Evolutionary conservation across 2,329 filamentous ascomycete genomes (phyloP).

Genomic region (Coniochaeta prunicola): DNA sequence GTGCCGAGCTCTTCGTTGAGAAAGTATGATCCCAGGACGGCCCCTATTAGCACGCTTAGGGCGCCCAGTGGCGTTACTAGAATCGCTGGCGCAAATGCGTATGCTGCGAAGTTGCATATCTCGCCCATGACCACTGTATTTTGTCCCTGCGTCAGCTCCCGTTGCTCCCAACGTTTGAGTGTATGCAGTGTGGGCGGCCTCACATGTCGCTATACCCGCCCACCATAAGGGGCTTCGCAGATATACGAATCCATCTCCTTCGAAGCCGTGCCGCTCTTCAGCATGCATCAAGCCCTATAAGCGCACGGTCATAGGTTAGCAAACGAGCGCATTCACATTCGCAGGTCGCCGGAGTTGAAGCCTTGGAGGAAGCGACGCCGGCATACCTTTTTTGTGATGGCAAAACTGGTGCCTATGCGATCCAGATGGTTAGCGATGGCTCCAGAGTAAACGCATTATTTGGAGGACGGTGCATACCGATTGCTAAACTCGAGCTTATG

Average conservation of each 20-base stretch:
- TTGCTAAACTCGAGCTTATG: slow-evolving; percentile 67
- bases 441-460: too few species aligned
- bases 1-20: slow-evolving; percentile 84
- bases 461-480: slow-evolving; percentile 61
- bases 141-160: not conserved
- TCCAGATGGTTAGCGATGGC: slow-evolving; percentile 13
- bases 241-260: slow-evolving; percentile 93
- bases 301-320: slow-evolving; percentile 11
- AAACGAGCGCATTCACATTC: slow-evolving; percentile 3
- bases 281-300: slow-evolving; percentile 85
- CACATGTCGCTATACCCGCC: slow-evolving; percentile 86
- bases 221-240: slow-evolving; percentile 95
- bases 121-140: slow-evolving; percentile 81
- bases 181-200: slow-evolving; percentile 20
- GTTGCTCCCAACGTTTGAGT: not conserved
- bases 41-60: slow-evolving; percentile 88
- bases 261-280: slow-evolving; percentile 86
- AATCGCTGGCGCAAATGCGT: slow-evolving; percentile 98
- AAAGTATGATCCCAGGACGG: slow-evolving; percentile 92
- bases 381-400: slow-evolving; percentile 94
- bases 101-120: slow-evolving; percentile 94
- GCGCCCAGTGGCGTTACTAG: slow-evolving; percentile 92
- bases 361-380: not conserved
- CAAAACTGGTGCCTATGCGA: slow-evolving; percentile 78
- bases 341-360: slow-evolving; percentile 1